Conservation (phyloP, 2,329 filamentous ascomycete genomes). For the Macroventuria anomochaeta region DNA sequence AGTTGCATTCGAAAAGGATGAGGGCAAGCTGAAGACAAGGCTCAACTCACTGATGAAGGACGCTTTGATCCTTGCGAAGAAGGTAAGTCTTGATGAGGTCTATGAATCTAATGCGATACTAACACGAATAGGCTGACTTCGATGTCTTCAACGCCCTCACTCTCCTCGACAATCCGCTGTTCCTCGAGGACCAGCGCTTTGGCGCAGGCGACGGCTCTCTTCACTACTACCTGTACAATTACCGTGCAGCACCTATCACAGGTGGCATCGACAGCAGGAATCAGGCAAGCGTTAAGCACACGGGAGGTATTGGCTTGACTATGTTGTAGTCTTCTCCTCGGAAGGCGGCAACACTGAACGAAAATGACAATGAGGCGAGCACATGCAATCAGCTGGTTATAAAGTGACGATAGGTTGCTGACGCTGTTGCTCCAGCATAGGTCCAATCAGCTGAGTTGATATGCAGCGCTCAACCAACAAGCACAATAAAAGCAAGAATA, state of each 20-base stretch:
- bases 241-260: conserved; percentile 81
- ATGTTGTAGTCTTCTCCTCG: conserved; percentile 64
- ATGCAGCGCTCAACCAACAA: not conserved
- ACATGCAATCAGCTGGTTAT: not conserved
- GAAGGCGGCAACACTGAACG: not conserved
- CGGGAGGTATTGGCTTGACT: conserved; percentile 89
- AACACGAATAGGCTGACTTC: conserved; percentile 66
- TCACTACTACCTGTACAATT: conserved; percentile 98
- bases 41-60: conserved; percentile 84
- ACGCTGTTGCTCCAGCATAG: too few species aligned
- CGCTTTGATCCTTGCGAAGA: conserved; percentile 85
- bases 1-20: conserved; percentile 67
- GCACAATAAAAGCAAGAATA: not conserved
- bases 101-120: conserved; percentile 2
- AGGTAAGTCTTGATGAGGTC: conserved; percentile 51
- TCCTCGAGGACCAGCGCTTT: conserved; percentile 93
- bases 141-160: conserved; percentile 98
- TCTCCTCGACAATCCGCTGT: conserved; percentile 90
- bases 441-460: too few species aligned
- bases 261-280: conserved; percentile 86
- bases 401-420: not conserved
- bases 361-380: not conserved
- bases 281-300: conserved; percentile 74
- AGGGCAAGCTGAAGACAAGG: conserved; percentile 73
- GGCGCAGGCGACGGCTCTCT: conserved; percentile 92